These are phyloP conservation scores for Nepenthes gracilis DNA, from an alignment of 148 eudicot species.

Conservation along the genomic window DNA sequence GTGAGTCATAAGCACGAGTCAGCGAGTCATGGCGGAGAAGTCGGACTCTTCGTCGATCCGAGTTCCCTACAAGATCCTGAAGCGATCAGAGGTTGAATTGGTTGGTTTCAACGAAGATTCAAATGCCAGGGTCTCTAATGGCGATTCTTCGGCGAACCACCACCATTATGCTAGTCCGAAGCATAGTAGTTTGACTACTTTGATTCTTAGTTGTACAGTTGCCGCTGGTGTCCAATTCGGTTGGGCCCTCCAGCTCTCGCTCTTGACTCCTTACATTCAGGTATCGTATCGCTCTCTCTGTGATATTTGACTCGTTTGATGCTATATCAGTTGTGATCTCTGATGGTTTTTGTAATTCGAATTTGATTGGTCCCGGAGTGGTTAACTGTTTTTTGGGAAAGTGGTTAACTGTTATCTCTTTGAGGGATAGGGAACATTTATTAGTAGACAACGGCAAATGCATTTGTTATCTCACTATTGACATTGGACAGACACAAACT, in stretches of 20 bases:
- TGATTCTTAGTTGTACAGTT: constrained; percentile 74
- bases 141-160: constrained; percentile 6
- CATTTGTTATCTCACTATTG: too few species aligned
- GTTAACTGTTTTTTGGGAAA: too few species aligned
- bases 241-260: constrained; percentile 88
- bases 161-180: constrained; percentile 8
- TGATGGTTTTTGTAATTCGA: neutral
- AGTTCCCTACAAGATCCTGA: constrained; percentile 29
- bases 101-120: constrained; percentile 6
- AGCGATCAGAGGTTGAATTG: constrained; percentile 32
- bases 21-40: constrained; percentile 9
- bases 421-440: too few species aligned
- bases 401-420: too few species aligned
- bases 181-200: constrained; percentile 28
- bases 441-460: too few species aligned
- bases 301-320: neutral
- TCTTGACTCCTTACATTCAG: constrained; percentile 90
- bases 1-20: neutral
- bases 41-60: constrained; percentile 24
- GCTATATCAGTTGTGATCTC: neutral
- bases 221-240: constrained; percentile 94
- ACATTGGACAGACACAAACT: too few species aligned
- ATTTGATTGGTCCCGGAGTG: too few species aligned
- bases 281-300: constrained; percentile 1
- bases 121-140: constrained; percentile 19